phyloP scores from a whole-genome alignment of 139 green algal genomes.

The Pseudopediastrum boryanum region DNA sequence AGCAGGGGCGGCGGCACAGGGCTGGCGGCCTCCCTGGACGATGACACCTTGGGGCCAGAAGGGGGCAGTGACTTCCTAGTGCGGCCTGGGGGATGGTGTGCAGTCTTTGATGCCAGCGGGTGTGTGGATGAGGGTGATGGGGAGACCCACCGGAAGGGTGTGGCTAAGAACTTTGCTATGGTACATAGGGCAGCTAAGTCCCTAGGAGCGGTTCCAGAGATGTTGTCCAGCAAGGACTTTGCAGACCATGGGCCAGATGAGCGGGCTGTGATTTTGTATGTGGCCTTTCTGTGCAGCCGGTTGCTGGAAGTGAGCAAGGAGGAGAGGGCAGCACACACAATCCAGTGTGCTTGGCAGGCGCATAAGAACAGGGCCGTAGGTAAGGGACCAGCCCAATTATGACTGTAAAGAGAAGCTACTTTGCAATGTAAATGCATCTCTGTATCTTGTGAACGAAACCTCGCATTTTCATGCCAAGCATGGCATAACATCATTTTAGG shows the following conservation, averaged over 20 bases:
- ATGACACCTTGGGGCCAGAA: too few species aligned
- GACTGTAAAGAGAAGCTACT: background rate
- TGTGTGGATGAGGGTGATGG: slow-evolving; percentile 42
- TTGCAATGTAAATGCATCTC: background rate
- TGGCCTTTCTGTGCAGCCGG: slow-evolving; percentile 72
- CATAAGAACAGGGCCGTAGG: slow-evolving; percentile 4
- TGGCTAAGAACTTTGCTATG: slow-evolving; percentile 71
- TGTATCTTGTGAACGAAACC: background rate
- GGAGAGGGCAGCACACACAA: slow-evolving; percentile 71
- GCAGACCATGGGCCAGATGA: slow-evolving; percentile 72
- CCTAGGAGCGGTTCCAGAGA: slow-evolving; percentile 73
- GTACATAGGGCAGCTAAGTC: slow-evolving; percentile 39
- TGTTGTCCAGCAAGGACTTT: slow-evolving; percentile 72
- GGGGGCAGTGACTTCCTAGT: background rate
- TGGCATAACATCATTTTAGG: too few species aligned
- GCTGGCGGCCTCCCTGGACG: background rate
- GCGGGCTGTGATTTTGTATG: slow-evolving; percentile 67
- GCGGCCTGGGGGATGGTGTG: slow-evolving; percentile 46
- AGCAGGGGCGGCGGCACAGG: background rate
- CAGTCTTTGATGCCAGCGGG: slow-evolving; percentile 54
- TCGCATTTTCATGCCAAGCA: background rate
- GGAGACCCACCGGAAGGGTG: slow-evolving; percentile 32
- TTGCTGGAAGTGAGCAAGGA: slow-evolving; percentile 80
- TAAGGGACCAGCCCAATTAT: background rate
- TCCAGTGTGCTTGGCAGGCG: slow-evolving; percentile 64